Evolutionary conservation across 2,329 filamentous ascomycete species (phyloP).

Genomic region (Aspergillus sergii): DNA sequence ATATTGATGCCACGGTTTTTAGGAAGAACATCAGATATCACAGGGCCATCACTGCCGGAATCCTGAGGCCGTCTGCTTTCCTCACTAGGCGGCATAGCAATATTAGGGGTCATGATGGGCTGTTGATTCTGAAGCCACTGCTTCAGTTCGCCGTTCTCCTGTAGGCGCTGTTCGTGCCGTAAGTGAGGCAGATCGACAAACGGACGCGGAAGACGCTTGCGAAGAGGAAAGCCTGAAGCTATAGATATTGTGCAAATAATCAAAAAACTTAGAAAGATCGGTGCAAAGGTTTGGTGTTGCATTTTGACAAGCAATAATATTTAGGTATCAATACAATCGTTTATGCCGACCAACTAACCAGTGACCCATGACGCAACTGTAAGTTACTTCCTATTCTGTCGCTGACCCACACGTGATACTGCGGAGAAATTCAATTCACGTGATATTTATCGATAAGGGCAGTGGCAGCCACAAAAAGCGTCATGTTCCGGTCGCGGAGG

Average conservation of each 20-base stretch:
- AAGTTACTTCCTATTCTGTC: not conserved
- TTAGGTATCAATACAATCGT: not conserved
- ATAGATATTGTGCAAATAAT: slow-evolving; percentile 17
- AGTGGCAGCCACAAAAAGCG: slow-evolving; percentile 24
- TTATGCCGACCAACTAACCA: not conserved
- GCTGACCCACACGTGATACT: slow-evolving; percentile 15
- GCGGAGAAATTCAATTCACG: slow-evolving; percentile 17
- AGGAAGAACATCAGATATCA: slow-evolving; percentile 83
- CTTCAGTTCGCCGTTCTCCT: slow-evolving; percentile 17
- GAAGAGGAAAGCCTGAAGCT: slow-evolving; percentile 18
- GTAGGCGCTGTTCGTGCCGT: slow-evolving; percentile 17
- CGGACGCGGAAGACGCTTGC: slow-evolving; percentile 24
- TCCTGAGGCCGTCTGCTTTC: slow-evolving; percentile 14
- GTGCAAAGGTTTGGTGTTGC: slow-evolving; percentile 9
- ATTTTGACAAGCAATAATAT: slow-evolving; percentile 12
- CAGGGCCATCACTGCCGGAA: slow-evolving; percentile 52
- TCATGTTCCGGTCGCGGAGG: slow-evolving; percentile 22
- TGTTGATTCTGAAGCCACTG: slow-evolving; percentile 26
- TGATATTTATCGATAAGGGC: slow-evolving; percentile 30
- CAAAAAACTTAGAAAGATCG: slow-evolving; percentile 9
- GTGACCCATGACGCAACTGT: slow-evolving; percentile 26
- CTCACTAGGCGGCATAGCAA: slow-evolving; percentile 25
- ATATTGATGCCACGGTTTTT: slow-evolving; percentile 77
- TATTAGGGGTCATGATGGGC: slow-evolving; percentile 28
- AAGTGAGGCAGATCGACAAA: slow-evolving; percentile 20